These are phyloP conservation scores for Ceratocystis cubensis DNA, from an alignment of 2,329 filamentous ascomycete species.

Conservation along the genomic window DNA sequence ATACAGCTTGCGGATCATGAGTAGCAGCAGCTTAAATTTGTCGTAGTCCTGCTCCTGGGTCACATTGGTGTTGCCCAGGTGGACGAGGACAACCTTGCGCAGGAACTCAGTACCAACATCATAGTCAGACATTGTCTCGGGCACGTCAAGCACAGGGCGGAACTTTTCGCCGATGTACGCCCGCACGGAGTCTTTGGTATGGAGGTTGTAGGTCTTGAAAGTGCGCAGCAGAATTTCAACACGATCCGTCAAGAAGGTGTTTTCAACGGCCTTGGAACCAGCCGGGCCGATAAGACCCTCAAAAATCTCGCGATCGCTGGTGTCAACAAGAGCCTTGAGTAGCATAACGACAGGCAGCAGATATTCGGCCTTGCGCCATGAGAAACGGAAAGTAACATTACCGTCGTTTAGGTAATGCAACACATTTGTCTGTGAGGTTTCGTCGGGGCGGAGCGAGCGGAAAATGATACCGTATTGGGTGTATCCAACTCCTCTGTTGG, in stretches of 20 bases:
- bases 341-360: constrained; percentile 96
- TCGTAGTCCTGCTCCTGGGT: constrained; percentile 74
- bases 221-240: constrained; percentile 84
- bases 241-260: constrained; percentile 89
- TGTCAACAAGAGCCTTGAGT: constrained; percentile 85
- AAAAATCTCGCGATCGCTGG: constrained; percentile 91
- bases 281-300: constrained; percentile 76
- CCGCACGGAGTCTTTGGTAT: constrained; percentile 68
- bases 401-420: constrained; percentile 92
- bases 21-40: constrained; percentile 86
- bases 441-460: constrained; percentile 86
- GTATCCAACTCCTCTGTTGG: constrained; percentile 74
- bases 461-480: constrained; percentile 84
- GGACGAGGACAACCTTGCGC: constrained; percentile 77
- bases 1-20: constrained; percentile 95
- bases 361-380: constrained; percentile 94
- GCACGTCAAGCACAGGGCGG: constrained; percentile 70
- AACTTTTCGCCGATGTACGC: constrained; percentile 87
- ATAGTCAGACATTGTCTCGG: constrained; percentile 72
- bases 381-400: constrained; percentile 93
- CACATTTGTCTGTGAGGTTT: constrained; percentile 95
- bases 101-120: constrained; percentile 87
- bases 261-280: constrained; percentile 63
- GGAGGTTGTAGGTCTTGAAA: constrained; percentile 80
- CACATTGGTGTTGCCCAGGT: constrained; percentile 75